Percentiles rank a stretch among this genome's conserved stretches.
Conservation (phyloP, 1,284 basidiomycete species). For the Sanguinoderma infundibulare region DNA sequence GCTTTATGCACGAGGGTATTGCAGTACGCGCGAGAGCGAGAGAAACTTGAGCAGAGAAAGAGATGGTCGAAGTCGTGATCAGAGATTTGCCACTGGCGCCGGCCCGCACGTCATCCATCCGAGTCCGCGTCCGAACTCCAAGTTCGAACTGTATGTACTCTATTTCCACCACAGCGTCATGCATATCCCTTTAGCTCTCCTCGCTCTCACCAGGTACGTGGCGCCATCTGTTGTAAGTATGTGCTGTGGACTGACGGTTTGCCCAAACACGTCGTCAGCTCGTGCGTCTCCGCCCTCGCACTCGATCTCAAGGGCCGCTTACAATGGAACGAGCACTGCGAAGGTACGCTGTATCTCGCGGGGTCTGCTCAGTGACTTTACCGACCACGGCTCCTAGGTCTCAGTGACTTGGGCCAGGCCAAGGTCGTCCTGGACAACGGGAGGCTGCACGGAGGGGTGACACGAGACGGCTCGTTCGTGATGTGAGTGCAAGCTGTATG, state of each 20-base stretch:
- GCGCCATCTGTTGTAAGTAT: background rate
- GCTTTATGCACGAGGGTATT: background rate
- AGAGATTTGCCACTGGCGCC: slow-evolving; percentile 15
- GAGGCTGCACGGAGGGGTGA: slow-evolving; percentile 53
- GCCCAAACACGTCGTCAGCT: slow-evolving; percentile 26
- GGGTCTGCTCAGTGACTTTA: background rate
- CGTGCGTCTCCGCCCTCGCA: slow-evolving; percentile 39
- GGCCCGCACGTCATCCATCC: background rate
- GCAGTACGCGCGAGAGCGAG: background rate
- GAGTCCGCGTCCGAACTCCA: background rate
- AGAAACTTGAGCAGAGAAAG: slow-evolving; percentile 1
- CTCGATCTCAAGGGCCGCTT: slow-evolving; percentile 63
- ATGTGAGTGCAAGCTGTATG: slow-evolving; percentile 51
- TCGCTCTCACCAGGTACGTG: slow-evolving; percentile 30
- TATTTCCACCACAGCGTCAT: slow-evolving; percentile 25
- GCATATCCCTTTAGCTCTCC: slow-evolving; percentile 28
- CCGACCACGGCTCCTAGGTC: slow-evolving; percentile 12
- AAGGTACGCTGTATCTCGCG: slow-evolving; percentile 44
- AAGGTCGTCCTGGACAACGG: slow-evolving; percentile 67
- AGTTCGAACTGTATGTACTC: background rate
- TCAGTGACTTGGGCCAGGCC: slow-evolving; percentile 58
- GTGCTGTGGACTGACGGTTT: background rate
- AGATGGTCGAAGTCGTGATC: background rate
- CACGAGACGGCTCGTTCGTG: slow-evolving; percentile 60
- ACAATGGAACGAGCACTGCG: slow-evolving; percentile 68